Conservation (phyloP, 129 eudicot genomes). For the Flaveria sonorensis region DNA sequence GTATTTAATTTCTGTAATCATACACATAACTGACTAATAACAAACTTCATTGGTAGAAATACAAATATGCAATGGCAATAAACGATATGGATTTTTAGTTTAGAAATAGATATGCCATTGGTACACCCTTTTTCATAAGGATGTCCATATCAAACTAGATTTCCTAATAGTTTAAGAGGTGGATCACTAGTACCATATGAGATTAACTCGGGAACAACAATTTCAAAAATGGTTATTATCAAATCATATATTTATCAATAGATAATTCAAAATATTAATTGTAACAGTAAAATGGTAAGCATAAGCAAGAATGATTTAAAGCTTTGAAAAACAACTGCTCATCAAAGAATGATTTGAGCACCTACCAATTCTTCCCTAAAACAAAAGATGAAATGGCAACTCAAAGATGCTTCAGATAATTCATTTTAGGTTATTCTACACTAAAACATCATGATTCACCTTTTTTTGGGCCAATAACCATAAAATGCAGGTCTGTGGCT, state of each 20-base stretch:
- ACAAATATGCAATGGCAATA: too few species aligned
- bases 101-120: not conserved
- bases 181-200: not conserved
- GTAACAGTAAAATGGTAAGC: not conserved
- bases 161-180: not conserved
- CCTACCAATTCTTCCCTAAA: not conserved
- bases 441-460: conserved; percentile 39
- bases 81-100: too few species aligned
- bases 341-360: not conserved
- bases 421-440: not conserved
- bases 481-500: conserved; percentile 92
- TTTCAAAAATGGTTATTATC: not conserved
- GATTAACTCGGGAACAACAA: not conserved
- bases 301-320: not conserved
- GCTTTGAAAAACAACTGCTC: not conserved
- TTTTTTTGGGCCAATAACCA: conserved; percentile 87
- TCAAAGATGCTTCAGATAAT: not conserved
- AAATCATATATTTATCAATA: too few species aligned
- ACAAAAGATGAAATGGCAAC: not conserved
- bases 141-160: not conserved
- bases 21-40: not conserved
- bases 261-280: too few species aligned
- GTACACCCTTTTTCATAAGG: not conserved
- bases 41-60: not conserved
- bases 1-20: not conserved